Percentiles rank a stretch among this genome's conserved stretches.
These are phyloP conservation scores for Leucoagaricus sp. DNA, from an alignment of 1,284 basidiomycete species.

Conservation along the genomic window DNA sequence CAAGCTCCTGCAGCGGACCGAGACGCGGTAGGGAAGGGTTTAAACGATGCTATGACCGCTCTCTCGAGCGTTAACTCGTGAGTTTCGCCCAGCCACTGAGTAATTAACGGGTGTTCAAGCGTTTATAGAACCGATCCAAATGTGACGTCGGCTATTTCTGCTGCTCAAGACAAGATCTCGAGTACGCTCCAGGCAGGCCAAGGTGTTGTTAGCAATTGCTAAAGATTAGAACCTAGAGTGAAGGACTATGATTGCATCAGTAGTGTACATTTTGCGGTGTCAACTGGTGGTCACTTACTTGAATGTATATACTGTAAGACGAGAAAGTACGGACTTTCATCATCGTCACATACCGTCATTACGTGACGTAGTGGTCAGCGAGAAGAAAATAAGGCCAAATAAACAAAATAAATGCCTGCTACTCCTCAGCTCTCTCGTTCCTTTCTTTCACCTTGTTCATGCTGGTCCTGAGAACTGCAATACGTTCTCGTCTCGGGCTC, in stretches of 20 bases:
- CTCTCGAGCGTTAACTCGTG: slow-evolving; percentile 23
- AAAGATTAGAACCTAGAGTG: neutral
- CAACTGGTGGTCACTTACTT: too few relatives aligned
- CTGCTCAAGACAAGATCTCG: slow-evolving; percentile 21
- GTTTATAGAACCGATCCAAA: slow-evolving; percentile 23
- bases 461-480: slow-evolving; percentile 4
- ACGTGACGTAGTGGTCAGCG: neutral
- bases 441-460: neutral
- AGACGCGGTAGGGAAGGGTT: slow-evolving; percentile 18
- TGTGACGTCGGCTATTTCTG: slow-evolving; percentile 20
- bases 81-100: slow-evolving; percentile 6
- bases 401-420: neutral
- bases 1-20: slow-evolving; percentile 19
- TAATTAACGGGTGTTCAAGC: neutral
- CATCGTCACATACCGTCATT: too few relatives aligned
- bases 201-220: slow-evolving; percentile 20
- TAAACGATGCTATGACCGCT: slow-evolving; percentile 22
- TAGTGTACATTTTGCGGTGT: too few relatives aligned
- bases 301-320: too few relatives aligned
- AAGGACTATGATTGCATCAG: too few relatives aligned
- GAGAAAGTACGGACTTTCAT: too few relatives aligned
- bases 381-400: neutral
- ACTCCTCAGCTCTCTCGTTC: too few relatives aligned
- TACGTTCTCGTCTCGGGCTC: neutral
- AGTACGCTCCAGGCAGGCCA: slow-evolving; percentile 25